Evolutionary conservation across 2,329 filamentous ascomycete species (phyloP), one percentile per base, ranked within the genome.

Genomic region (Aureobasidium mangrovei): DNA sequence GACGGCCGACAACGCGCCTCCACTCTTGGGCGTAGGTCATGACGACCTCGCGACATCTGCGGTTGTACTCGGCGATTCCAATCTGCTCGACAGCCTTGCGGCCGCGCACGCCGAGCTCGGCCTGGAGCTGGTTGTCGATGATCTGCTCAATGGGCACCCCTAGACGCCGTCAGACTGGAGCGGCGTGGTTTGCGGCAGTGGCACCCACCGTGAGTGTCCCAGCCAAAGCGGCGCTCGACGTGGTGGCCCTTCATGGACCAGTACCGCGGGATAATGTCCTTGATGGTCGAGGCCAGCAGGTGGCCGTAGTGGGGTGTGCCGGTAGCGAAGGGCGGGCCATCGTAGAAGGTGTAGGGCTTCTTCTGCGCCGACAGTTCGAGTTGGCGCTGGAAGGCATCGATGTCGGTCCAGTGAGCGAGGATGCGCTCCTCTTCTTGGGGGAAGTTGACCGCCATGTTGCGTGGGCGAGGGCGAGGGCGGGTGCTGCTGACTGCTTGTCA

Each of bases 191-290:
- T 18, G 36, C 4, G 47, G 18, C 6, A 29, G 32, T 35, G 18
- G 12, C 7, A 51, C 47, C 28, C 12, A 51, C 91, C 91, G 67
- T 96, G 91, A 1, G 91, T 89, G 68, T 96, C 91, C 91, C 91
- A 96, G 52, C 91, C 91, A 62, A 96, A 96, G 56, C 91, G 81
- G 60, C 91, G 82, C 74, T 93, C 88, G 51, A 96, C 91, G 74
- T 95, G 86, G 67, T 84, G 88, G 12, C 91, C 91, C 69, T 94
- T 94, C 91, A 95, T 95, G 49, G 90, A 90, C 89, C 91, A 96
- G 71, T 96, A 97, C 62, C 91, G 79, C 7, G 91, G 90, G 61
- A 97, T 95, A 57, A 95, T 93, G 70, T 96, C 91, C 72, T 97
- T 96, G 74, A 96, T 95, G 47, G 91, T 96, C 24, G 89, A 95